Evolutionary conservation across 2,329 filamentous ascomycete genomes (phyloP).

Genomic region (Penicillium sp.): DNA sequence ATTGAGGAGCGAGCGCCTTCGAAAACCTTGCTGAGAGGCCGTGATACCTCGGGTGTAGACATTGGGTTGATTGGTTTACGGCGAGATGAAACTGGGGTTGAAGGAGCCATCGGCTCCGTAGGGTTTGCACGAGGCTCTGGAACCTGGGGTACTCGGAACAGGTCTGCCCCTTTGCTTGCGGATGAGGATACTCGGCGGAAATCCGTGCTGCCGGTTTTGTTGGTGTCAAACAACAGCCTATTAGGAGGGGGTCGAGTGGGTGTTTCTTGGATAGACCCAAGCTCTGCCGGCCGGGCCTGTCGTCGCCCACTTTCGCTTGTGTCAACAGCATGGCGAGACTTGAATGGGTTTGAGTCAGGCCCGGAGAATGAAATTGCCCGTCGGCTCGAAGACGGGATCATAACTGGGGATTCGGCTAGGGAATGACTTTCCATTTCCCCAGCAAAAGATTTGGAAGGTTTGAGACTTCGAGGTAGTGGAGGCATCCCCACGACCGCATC

Average conservation of each 20-base stretch:
- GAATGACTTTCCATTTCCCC: conserved; percentile 28
- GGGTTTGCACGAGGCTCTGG: conserved; percentile 21
- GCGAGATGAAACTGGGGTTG: conserved; percentile 30
- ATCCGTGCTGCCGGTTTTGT: conserved; percentile 6
- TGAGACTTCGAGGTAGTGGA: conserved; percentile 26
- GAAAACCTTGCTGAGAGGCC: conserved; percentile 8
- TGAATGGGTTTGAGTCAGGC: conserved; percentile 18
- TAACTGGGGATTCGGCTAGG: conserved; percentile 29
- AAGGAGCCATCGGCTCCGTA: conserved; percentile 22
- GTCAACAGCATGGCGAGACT: conserved; percentile 3
- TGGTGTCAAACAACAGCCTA: conserved; percentile 22
- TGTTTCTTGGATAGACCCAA: conserved; percentile 39
- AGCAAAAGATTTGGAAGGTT: conserved; percentile 29
- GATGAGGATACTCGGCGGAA: conserved; percentile 13
- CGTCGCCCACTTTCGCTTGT: conserved; percentile 5
- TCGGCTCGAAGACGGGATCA: conserved; percentile 34
- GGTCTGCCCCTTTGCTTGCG: conserved; percentile 19
- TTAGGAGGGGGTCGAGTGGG: conserved; percentile 37
- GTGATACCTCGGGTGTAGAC: conserved; percentile 5
- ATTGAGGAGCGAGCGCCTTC: conserved; percentile 14
- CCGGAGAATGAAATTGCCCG: conserved; percentile 31
- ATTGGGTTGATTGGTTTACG: conserved; percentile 12
- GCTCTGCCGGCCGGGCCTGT: conserved; percentile 6
- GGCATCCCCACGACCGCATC: conserved; percentile 29
- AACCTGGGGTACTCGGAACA: conserved; percentile 29